Evolutionary conservation across 768 basidiomycete genomes (phyloP).

Genomic region (Daedaleopsis nitida): DNA sequence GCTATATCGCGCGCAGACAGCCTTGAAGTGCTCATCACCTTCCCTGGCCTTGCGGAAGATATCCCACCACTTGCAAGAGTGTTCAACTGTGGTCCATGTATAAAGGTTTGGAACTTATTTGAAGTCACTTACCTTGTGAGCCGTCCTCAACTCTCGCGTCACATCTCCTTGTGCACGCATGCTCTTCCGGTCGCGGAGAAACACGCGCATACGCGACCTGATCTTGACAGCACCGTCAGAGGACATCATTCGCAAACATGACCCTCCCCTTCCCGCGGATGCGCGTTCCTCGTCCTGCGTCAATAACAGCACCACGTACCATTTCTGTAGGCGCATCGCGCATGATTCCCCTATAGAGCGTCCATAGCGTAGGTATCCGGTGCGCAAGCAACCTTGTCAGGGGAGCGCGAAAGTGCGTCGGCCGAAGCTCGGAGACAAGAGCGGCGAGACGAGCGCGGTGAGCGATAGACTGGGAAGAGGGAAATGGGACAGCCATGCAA

Average conservation of each 20-base stretch:
- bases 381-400: slow-evolving; percentile 75
- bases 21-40: slow-evolving; percentile 50
- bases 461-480: slow-evolving; percentile 27
- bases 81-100: background rate
- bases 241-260: background rate
- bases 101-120: too few relatives aligned
- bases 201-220: slow-evolving; percentile 51
- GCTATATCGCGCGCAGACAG: slow-evolving; percentile 59
- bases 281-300: background rate
- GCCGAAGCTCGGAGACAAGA: slow-evolving; percentile 57
- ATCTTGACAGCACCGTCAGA: slow-evolving; percentile 45
- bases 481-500: slow-evolving; percentile 13
- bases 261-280: too few relatives aligned
- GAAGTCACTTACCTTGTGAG: slow-evolving; percentile 53
- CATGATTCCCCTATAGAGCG: slow-evolving; percentile 72
- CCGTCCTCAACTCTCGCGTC: slow-evolving; percentile 46
- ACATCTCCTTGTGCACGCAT: slow-evolving; percentile 57
- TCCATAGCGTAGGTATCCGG: slow-evolving; percentile 75
- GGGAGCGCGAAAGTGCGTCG: slow-evolving; percentile 60
- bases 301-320: slow-evolving; percentile 39
- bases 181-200: slow-evolving; percentile 55
- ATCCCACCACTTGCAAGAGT: slow-evolving; percentile 54
- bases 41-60: slow-evolving; percentile 52
- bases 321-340: slow-evolving; percentile 53
- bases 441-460: slow-evolving; percentile 56